A percentile compares a stretch with the other conserved stretches of the same genome.
Conservation (phyloP, 1,284 basidiomycete genomes). For the Cutaneotrichosporon daszewskae region DNA sequence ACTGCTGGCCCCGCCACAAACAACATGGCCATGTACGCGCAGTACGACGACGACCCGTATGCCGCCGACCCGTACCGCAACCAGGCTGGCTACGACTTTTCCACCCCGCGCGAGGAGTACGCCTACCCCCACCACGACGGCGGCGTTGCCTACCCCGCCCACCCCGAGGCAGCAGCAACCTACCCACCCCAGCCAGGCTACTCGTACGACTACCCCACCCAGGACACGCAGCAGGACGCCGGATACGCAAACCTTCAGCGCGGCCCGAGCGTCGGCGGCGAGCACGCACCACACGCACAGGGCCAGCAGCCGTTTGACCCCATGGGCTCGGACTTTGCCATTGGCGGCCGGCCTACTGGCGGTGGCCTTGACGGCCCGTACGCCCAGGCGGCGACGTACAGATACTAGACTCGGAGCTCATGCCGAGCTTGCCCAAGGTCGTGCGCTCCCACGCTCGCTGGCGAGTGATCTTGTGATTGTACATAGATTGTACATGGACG, state of each 20-base stretch:
- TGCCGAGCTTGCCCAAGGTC: neutral
- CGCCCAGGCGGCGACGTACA: conserved; percentile 40
- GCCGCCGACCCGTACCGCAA: conserved; percentile 15
- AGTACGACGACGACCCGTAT: conserved; percentile 9
- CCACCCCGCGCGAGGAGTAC: conserved; percentile 4
- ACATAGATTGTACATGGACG: no score
- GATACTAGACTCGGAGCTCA: conserved; percentile 14
- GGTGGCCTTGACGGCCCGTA: conserved; percentile 20
- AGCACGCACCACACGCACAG: no score
- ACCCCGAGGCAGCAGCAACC: conserved; percentile 12
- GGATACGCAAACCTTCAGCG: conserved; percentile 41
- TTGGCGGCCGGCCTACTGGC: conserved; percentile 37
- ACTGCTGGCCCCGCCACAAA: conserved; percentile 58
- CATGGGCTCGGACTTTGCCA: conserved; percentile 11
- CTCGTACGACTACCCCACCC: conserved; percentile 24
- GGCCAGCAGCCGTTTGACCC: conserved; percentile 8
- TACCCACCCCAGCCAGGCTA: conserved; percentile 13
- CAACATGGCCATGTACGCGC: conserved; percentile 10
- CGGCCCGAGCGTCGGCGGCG: conserved; percentile 19
- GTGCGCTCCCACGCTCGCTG: neutral
- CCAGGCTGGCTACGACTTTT: conserved; percentile 2
- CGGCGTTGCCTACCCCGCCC: no score
- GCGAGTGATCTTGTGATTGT: neutral
- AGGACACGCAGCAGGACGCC: conserved; percentile 20
- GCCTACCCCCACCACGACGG: conserved; percentile 6